Base-by-base conservation (phyloP, 495 filamentous ascomycete species). In the Xylaria flabelliformis region DNA sequence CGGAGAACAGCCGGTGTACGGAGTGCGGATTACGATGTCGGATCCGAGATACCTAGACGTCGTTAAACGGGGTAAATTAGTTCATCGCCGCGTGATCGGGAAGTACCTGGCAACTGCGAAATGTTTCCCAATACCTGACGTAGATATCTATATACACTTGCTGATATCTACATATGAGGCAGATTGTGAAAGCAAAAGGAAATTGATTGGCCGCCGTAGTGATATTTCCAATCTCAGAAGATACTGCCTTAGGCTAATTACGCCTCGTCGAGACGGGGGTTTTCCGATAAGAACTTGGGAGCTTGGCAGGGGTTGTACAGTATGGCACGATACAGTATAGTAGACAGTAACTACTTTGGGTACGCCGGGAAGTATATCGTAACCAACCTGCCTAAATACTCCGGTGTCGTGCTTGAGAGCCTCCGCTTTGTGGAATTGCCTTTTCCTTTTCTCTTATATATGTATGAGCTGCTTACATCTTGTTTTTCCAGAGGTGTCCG, bases 221-320 rank as follows among this genome's bases (percentile, higher is more conserved):
- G 15, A 21, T 9, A 51, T 15, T 15, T 39, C 26, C 48, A n/a
- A 26, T 34, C n/a, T 67, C 8, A 29, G 12, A 36, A 67, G 48
- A 44, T 67, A 17, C 42, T n/a, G 65, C 48, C 65, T 67, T 67
- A 67, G 65, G 65, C 65, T 67, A 67, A 67, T 67, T 67, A 24
- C 65, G 51, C 48, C 51, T 68, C 39, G 21, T 68, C 36, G 10
- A 42, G 19, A 55, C 21, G 50, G 65, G 17, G 32, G 24, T 4
- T 19, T 53, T 39, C 46, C 46, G 50, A 68, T 56, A 39, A 56
- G 36, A 39, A 39, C 36, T 39, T 39, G 36, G 36, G 7, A 21
- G 12, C 50, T 56, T 58, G 64, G 65, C 65, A 68, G 65, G 65
- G 65, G 34, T 56, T 17, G 21, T 67, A 67, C 41, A 64, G 58